Percentiles rank a stretch among this genome's conserved stretches.
These are phyloP conservation scores for Solanum chiquidenum DNA, from an alignment of 257 asterid genomes.

Conservation along the genomic window DNA sequence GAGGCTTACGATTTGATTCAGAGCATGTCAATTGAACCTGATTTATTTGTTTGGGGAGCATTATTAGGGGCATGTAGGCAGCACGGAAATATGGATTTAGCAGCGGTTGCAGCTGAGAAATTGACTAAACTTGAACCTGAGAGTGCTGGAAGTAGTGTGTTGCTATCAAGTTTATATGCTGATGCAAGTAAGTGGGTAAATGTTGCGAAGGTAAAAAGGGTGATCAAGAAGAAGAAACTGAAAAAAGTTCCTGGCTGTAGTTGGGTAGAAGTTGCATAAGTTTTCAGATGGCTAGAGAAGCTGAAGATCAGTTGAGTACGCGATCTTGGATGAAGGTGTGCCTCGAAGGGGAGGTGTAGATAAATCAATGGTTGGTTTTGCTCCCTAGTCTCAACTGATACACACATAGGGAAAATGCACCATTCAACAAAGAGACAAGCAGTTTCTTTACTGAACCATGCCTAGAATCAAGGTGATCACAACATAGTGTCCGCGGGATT, in stretches of 20 bases:
- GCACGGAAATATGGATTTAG: slow-evolving; percentile 36
- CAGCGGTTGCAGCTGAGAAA: slow-evolving; percentile 45
- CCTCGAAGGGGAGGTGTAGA: slow-evolving; percentile 85
- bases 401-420: slow-evolving; percentile 61
- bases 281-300: neutral
- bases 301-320: neutral
- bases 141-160: slow-evolving; percentile 42
- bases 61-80: slow-evolving; percentile 64
- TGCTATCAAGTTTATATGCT: slow-evolving; percentile 37
- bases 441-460: slow-evolving; percentile 92
- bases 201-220: slow-evolving; percentile 31
- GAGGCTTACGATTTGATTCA: slow-evolving; percentile 45
- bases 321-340: slow-evolving; percentile 49
- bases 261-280: slow-evolving; percentile 45
- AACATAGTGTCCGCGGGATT: slow-evolving; percentile 63
- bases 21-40: slow-evolving; percentile 46
- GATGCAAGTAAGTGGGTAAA: slow-evolving; percentile 42
- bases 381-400: slow-evolving; percentile 88
- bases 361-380: slow-evolving; percentile 84
- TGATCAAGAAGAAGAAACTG: slow-evolving; percentile 45
- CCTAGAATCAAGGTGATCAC: slow-evolving; percentile 88
- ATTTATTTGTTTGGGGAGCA: slow-evolving; percentile 66
- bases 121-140: slow-evolving; percentile 55
- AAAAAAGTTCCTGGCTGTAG: slow-evolving; percentile 37
- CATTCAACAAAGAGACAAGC: slow-evolving; percentile 77